Conservation (phyloP, 2,329 filamentous ascomycete species). For the Ascochyta pisi region DNA sequence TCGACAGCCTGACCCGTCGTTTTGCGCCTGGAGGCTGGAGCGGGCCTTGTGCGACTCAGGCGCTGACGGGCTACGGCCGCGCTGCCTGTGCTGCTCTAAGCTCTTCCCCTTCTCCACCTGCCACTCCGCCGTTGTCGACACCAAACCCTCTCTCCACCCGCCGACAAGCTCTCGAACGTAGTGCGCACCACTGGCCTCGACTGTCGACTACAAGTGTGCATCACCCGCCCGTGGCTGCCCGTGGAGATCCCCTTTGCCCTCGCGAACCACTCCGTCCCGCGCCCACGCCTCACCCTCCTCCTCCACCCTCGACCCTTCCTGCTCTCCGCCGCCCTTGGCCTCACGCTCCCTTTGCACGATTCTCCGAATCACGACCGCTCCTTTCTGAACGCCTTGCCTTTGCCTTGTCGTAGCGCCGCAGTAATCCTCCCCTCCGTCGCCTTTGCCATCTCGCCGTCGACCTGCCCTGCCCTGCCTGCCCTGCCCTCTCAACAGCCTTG, state of each 20-base stretch:
- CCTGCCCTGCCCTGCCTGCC: neutral
- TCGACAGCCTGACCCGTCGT: conserved; percentile 17
- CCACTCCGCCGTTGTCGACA: conserved; percentile 12
- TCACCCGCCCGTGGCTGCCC: conserved; percentile 43
- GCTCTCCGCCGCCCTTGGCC: conserved; percentile 26
- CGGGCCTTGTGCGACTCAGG: conserved; percentile 14
- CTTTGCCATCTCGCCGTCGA: conserved; percentile 17
- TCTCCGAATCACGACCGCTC: conserved; percentile 46
- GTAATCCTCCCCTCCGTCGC: conserved; percentile 29
- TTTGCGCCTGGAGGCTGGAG: conserved; percentile 16
- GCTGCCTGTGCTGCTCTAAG: neutral
- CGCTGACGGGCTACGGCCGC: conserved; percentile 10
- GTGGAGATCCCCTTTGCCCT: conserved; percentile 20
- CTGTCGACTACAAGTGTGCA: conserved; percentile 38
- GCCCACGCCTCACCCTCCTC: conserved; percentile 2
- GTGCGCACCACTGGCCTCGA: conserved; percentile 26
- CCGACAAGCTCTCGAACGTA: conserved; percentile 49
- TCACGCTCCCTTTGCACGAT: conserved; percentile 47
- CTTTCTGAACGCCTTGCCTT: conserved; percentile 31
- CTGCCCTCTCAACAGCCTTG: conserved; percentile 1
- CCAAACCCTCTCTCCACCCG: conserved; percentile 28
- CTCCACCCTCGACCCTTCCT: neutral
- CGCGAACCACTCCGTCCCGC: neutral
- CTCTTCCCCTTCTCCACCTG: conserved; percentile 15
- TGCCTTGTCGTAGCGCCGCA: conserved; percentile 14